Evolutionary conservation across 139 green algal genomes (phyloP).

Genomic region (Bryopsis sp.): DNA sequence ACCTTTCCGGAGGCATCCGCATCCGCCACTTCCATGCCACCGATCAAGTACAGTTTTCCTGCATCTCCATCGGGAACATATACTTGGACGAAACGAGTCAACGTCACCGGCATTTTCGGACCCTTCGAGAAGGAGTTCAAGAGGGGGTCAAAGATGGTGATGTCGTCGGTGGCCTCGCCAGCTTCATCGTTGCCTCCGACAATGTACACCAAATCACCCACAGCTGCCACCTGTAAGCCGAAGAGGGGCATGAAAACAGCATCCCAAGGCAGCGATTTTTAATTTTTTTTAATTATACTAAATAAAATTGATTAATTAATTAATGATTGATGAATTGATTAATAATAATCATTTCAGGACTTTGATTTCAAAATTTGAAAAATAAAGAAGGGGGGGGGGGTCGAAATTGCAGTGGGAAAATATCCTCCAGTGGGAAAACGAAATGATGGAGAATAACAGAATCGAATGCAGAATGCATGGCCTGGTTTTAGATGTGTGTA

Average conservation of each 20-base stretch:
- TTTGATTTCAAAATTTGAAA: too few relatives aligned
- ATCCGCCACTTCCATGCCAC: conserved; percentile 5
- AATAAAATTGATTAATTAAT: too few relatives aligned
- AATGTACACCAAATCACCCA: conserved; percentile 19
- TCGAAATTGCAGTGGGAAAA: too few relatives aligned
- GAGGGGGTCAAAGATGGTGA: conserved; percentile 15
- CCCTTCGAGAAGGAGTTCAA: not conserved
- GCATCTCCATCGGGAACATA: not conserved
- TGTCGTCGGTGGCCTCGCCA: not conserved
- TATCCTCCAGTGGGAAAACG: too few relatives aligned
- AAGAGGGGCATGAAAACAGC: conserved; percentile 20
- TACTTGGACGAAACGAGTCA: not conserved
- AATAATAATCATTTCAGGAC: too few relatives aligned
- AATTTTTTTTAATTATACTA: too few relatives aligned
- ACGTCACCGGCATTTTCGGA: not conserved
- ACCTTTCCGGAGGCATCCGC: not conserved
- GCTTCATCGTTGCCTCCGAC: conserved; percentile 10
- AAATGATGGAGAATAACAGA: too few relatives aligned
- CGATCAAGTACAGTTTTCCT: not conserved
- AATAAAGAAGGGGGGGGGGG: too few relatives aligned
- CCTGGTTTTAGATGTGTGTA: too few relatives aligned
- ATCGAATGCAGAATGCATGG: too few relatives aligned
- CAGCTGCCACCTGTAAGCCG: conserved; percentile 3
- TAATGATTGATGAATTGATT: too few relatives aligned
- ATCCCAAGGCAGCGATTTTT: conserved; percentile 2